Evolutionary conservation across 1,139 yeast species (phyloP).

Genomic region (Eremothecium cymbalariae): DNA sequence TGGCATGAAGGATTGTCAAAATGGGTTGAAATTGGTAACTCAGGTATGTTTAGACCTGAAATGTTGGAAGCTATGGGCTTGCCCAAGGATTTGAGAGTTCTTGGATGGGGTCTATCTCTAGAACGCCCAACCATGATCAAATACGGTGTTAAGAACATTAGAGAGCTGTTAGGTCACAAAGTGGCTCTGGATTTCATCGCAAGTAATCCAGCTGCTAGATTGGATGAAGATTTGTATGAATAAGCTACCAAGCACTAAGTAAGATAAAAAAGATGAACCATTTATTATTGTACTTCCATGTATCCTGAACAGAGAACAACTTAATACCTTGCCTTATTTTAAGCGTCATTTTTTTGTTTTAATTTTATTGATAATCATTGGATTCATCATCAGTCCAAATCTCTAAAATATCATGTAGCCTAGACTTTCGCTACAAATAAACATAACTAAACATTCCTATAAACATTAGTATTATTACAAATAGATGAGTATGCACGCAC

Average conservation of each 20-base stretch:
- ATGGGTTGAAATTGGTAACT: slow-evolving; percentile 99
- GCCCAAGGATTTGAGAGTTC: slow-evolving; percentile 86
- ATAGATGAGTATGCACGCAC: no score
- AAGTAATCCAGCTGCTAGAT: slow-evolving; percentile 93
- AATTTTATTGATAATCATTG: not conserved
- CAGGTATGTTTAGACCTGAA: slow-evolving; percentile 99
- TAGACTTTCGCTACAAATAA: no score
- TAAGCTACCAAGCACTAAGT: slow-evolving; percentile 8
- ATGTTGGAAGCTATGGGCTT: slow-evolving; percentile 98
- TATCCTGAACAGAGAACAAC: not conserved
- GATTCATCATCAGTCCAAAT: slow-evolving; percentile 15
- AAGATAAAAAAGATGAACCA: no score
- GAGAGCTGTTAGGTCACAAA: slow-evolving; percentile 92
- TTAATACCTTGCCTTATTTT: not conserved
- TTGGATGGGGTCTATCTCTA: slow-evolving; percentile 95
- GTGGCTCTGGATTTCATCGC: slow-evolving; percentile 90
- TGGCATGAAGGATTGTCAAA: slow-evolving; percentile 90
- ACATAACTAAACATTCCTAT: no score
- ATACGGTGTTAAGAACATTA: slow-evolving; percentile 88
- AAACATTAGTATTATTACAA: no score
- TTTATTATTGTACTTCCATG: not conserved
- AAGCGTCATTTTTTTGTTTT: not conserved
- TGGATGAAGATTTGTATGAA: slow-evolving; percentile 59
- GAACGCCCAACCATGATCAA: slow-evolving; percentile 99
- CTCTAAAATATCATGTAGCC: no score